Percentiles rank a stretch among this genome's conserved stretches.
phyloP scores from a whole-genome alignment of 106 monocot genomes.

The Acanthochlamys bracteata region DNA sequence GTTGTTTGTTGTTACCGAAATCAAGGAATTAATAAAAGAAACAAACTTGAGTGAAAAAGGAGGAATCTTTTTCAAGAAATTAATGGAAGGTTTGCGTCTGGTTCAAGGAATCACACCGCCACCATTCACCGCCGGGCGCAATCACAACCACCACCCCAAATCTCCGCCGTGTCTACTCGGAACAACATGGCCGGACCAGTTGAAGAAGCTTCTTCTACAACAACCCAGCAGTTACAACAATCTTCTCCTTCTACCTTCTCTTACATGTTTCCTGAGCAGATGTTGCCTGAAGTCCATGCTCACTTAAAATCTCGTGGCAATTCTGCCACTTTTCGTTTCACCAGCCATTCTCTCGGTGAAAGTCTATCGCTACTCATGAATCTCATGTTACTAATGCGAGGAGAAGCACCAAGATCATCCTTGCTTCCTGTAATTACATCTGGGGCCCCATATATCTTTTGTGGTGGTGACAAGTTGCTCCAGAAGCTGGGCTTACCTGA shows the following conservation, averaged over 20 bases:
- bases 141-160: background rate
- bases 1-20: too few species aligned
- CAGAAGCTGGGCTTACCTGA: slow-evolving; percentile 12
- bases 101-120: background rate
- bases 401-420: slow-evolving; percentile 14
- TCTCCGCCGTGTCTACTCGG: background rate
- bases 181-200: slow-evolving; percentile 1
- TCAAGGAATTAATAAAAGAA: too few species aligned
- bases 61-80: background rate
- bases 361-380: slow-evolving; percentile 17
- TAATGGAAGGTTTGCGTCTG: background rate
- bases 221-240: background rate
- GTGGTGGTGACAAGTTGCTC: slow-evolving; percentile 25
- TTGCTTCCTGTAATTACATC: slow-evolving; percentile 29
- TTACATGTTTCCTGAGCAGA: slow-evolving; percentile 7
- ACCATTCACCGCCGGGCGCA: background rate
- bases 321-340: slow-evolving; percentile 13
- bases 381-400: slow-evolving; percentile 36
- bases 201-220: background rate
- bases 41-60: too few species aligned
- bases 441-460: slow-evolving; percentile 20
- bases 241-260: background rate
- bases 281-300: slow-evolving; percentile 13
- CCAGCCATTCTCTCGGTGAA: slow-evolving; percentile 19
- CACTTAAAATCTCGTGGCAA: slow-evolving; percentile 8